Percentiles rank a stretch among this genome's conserved stretches.
These are phyloP conservation scores for Quercus lobata DNA, from an alignment of 331 rosid species.

Conservation along the genomic window DNA sequence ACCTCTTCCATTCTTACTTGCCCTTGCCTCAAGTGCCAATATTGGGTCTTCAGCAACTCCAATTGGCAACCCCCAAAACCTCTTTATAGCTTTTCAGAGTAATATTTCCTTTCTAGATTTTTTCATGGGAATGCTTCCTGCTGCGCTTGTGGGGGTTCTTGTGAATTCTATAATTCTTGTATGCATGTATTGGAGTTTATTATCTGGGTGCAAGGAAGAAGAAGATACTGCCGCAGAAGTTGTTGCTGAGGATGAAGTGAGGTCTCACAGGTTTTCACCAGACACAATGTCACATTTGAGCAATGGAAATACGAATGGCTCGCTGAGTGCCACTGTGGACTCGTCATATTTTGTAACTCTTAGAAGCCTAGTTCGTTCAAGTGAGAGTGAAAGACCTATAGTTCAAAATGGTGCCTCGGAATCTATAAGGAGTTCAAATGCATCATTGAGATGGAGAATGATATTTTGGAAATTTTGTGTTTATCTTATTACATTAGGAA, in stretches of 20 bases:
- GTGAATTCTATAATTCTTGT: constrained; percentile 63
- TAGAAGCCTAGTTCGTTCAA: constrained; percentile 27
- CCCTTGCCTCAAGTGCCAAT: constrained; percentile 88
- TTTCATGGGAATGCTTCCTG: constrained; percentile 64
- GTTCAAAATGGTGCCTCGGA: constrained; percentile 24
- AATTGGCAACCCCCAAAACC: constrained; percentile 85
- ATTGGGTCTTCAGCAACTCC: constrained; percentile 91
- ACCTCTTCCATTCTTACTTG: constrained; percentile 79
- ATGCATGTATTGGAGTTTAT: constrained; percentile 54
- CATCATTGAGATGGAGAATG: constrained; percentile 48
- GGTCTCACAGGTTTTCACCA: constrained; percentile 78
- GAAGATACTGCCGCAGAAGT: constrained; percentile 46
- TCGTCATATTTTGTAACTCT: constrained; percentile 23
- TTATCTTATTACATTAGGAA: constrained; percentile 62
- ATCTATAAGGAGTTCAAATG: constrained; percentile 31
- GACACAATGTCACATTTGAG: constrained; percentile 69
- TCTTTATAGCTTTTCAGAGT: constrained; percentile 71
- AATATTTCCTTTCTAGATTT: constrained; percentile 63
- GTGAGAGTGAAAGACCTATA: constrained; percentile 42
- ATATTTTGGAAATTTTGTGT: constrained; percentile 61
- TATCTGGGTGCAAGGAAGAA: constrained; percentile 49
- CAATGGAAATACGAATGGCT: constrained; percentile 25
- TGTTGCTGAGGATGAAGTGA: constrained; percentile 51
- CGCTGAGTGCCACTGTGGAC: background rate
- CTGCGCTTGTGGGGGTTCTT: constrained; percentile 63